Percentiles rank a stretch among this genome's conserved stretches.
These are phyloP conservation scores for Akanthomyces lecanii DNA, from an alignment of 2,329 filamentous ascomycete species.

Conservation along the genomic window DNA sequence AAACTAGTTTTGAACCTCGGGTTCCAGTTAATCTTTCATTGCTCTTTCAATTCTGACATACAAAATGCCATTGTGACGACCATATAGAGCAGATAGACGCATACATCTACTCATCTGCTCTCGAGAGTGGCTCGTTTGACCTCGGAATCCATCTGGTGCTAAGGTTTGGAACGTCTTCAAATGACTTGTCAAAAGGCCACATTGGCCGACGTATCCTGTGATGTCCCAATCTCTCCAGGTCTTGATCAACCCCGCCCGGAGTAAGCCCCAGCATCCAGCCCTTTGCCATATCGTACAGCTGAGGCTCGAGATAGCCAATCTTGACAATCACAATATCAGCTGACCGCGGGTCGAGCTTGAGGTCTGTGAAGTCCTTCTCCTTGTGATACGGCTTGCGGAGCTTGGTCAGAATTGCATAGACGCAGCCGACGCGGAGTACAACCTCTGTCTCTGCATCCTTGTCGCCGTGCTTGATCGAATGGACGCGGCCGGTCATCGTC, in stretches of 20 bases:
- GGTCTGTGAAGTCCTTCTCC: constrained; percentile 47
- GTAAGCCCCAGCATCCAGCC: constrained; percentile 53
- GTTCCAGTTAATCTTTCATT: neutral
- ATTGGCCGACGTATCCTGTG: constrained; percentile 45
- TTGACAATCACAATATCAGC: constrained; percentile 51
- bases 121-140: constrained; percentile 21
- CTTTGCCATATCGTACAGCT: constrained; percentile 49
- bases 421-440: constrained; percentile 46
- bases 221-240: constrained; percentile 45
- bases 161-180: constrained; percentile 21
- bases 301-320: constrained; percentile 52
- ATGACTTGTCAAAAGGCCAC: constrained; percentile 28
- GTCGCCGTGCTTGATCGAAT: constrained; percentile 48
- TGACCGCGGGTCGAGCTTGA: constrained; percentile 41
- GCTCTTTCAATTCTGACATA: neutral
- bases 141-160: constrained; percentile 22
- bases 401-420: constrained; percentile 49
- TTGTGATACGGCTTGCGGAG: constrained; percentile 51
- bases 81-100: neutral
- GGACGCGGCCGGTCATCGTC: constrained; percentile 46
- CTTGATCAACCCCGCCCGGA: constrained; percentile 51
- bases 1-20: neutral
- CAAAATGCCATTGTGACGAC: neutral
- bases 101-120: constrained; percentile 17
- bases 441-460: constrained; percentile 43